These are phyloP conservation scores for Saprolegnia diclina DNA, from an alignment of 352 stramenopile genomes.

Conservation along the genomic window DNA sequence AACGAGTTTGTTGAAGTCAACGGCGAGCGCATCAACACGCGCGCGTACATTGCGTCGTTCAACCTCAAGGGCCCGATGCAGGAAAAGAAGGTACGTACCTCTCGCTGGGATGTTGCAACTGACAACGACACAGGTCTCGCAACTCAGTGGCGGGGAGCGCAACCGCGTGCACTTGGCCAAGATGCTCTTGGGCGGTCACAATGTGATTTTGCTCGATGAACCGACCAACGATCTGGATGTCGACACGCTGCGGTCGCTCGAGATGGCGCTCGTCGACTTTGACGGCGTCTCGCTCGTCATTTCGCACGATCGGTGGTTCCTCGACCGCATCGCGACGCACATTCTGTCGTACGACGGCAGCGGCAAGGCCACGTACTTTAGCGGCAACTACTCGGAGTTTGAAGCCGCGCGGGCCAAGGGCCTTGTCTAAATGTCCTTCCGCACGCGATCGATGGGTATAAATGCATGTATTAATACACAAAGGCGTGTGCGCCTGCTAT, in stretches of 20 bases:
- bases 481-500: too few relatives aligned
- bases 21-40: slow-evolving; percentile 73
- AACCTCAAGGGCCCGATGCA: slow-evolving; percentile 79
- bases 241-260: slow-evolving; percentile 81
- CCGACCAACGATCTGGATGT: slow-evolving; percentile 85
- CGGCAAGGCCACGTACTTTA: slow-evolving; percentile 69
- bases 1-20: slow-evolving; percentile 78
- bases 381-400: slow-evolving; percentile 85
- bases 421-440: background rate
- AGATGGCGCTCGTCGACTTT: slow-evolving; percentile 81
- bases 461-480: too few relatives aligned
- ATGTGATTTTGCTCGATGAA: slow-evolving; percentile 85
- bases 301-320: slow-evolving; percentile 94
- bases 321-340: slow-evolving; percentile 90
- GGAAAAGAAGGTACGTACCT: slow-evolving; percentile 52
- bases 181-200: slow-evolving; percentile 76
- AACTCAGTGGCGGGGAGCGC: slow-evolving; percentile 72
- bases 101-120: slow-evolving; percentile 39
- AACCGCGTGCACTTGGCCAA: slow-evolving; percentile 84
- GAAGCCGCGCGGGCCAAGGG: slow-evolving; percentile 33
- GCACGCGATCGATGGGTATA: too few relatives aligned
- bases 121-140: slow-evolving; percentile 49
- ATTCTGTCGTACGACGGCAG: slow-evolving; percentile 79
- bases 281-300: slow-evolving; percentile 93
- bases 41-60: slow-evolving; percentile 82